Evolutionary conservation across 2,329 filamentous ascomycete genomes (phyloP), one percentile per base, ranked within the genome.

Genomic region (Trichoderma oligosporum): DNA sequence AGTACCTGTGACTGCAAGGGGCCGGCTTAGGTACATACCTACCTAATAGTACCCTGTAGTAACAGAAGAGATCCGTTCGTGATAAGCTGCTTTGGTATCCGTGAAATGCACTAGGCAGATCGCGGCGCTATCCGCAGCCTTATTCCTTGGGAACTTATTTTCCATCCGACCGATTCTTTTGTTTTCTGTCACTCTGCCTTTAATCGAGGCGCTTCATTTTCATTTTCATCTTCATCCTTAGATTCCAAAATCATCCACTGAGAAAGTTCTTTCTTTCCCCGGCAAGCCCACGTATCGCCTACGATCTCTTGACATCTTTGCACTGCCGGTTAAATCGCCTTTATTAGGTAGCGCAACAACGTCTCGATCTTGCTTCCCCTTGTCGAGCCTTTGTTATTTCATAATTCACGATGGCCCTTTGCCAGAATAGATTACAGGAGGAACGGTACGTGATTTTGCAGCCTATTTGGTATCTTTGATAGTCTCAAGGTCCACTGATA

Each of bases 351-450:
- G 18, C 42, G 20, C 42, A 18, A 27, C 16, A 4, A 44, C 52
- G 18, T 20, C 12, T 7, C 25, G 25, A 16, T 38, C 47, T 55
- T 25, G 51, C 44, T 31, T 27, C 29, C 18, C 22, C 27, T 39
- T 46, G 16, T 22, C 36, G 25, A 33, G 18, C 47, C 35, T 27
- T 18, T 25, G 41, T 12, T 29, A 12, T 38, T 7, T 44, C 20
- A 29, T 24, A 27, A 20, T 25, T 11, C 44, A 48, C 27, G 16
- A 96, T 96, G 91, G 88, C 91, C 65, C 82, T 97, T 52, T 96
- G 91, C 71, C 84, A 88, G 69, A 95, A 95, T 70, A 83, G 93
- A 60, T 81, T 96, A 36, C 87, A 91, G 63, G 91, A 96, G 74
- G 91, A 96, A 78, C 81, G 91, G 89, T 92, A 80, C 63, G 82